Evolutionary conservation across 1,139 yeast species (phyloP).

Genomic region (Yamadazyma sp.): DNA sequence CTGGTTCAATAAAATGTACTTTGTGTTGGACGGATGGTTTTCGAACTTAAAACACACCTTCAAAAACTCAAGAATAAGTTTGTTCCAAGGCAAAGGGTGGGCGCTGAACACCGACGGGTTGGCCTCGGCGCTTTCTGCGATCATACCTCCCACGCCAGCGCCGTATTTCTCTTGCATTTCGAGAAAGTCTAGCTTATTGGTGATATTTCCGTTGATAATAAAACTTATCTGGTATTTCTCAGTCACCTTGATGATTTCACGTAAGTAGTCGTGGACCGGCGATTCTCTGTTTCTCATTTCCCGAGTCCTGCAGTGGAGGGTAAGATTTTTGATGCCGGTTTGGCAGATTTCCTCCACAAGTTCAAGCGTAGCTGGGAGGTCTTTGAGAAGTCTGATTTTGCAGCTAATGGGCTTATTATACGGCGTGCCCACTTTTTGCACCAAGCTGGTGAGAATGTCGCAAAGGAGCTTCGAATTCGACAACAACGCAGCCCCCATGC

Average conservation of each 20-base stretch:
- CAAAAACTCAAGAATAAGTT: slow-evolving; percentile 52
- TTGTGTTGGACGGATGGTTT: slow-evolving; percentile 69
- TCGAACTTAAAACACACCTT: slow-evolving; percentile 54
- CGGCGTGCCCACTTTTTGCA: slow-evolving; percentile 77
- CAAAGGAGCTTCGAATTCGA: slow-evolving; percentile 77
- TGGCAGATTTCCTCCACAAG: slow-evolving; percentile 63
- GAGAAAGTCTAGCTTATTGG: slow-evolving; percentile 53
- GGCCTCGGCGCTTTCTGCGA: slow-evolving; percentile 85
- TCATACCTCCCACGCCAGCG: slow-evolving; percentile 75
- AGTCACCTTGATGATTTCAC: slow-evolving; percentile 62
- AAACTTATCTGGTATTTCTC: slow-evolving; percentile 65
- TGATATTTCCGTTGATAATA: slow-evolving; percentile 78
- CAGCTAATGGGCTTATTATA: slow-evolving; percentile 80
- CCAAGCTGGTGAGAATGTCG: slow-evolving; percentile 64
- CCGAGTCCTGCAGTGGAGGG: slow-evolving; percentile 88
- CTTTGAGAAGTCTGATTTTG: slow-evolving; percentile 71
- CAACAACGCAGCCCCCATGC: slow-evolving; percentile 95
- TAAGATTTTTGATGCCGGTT: slow-evolving; percentile 83
- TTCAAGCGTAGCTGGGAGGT: slow-evolving; percentile 53
- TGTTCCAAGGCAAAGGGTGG: slow-evolving; percentile 54
- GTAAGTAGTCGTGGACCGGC: slow-evolving; percentile 69
- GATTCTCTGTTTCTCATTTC: slow-evolving; percentile 86
- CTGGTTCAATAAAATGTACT: slow-evolving; percentile 75
- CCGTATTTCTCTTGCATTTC: slow-evolving; percentile 53
- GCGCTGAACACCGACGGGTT: slow-evolving; percentile 74